Percentiles rank a stretch among this genome's conserved stretches.
Conservation (phyloP, 1,284 basidiomycete species). For the Ceratobasidium sp. region DNA sequence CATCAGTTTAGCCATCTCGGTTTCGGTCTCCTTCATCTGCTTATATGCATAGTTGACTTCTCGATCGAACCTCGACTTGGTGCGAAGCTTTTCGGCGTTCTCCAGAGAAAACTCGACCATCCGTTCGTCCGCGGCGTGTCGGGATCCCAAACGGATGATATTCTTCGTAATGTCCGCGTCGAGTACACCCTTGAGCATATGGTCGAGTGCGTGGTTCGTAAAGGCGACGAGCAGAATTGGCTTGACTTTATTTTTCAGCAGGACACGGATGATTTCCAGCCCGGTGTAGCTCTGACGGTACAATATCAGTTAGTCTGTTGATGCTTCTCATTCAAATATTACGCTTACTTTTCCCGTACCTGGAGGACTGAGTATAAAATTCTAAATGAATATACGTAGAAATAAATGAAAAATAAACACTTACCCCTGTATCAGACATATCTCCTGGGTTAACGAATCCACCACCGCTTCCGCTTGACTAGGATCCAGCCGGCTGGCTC, state of each 20-base stretch:
- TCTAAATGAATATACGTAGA: conserved; percentile 7
- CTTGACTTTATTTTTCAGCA: conserved; percentile 65
- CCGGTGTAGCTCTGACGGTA: conserved; percentile 75
- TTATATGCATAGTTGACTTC: conserved; percentile 56
- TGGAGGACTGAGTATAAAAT: conserved; percentile 64
- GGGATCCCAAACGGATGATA: conserved; percentile 74
- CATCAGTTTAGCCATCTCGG: conserved; percentile 65
- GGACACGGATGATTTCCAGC: conserved; percentile 72
- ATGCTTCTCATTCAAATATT: conserved; percentile 54
- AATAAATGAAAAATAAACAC: no score
- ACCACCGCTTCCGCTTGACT: conserved; percentile 78
- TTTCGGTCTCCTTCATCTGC: conserved; percentile 63
- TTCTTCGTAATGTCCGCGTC: conserved; percentile 71
- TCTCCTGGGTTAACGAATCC: conserved; percentile 69
- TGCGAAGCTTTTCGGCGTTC: conserved; percentile 50
- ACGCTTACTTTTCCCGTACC: conserved; percentile 79
- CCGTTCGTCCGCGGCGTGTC: conserved; percentile 67
- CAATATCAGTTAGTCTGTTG: no score
- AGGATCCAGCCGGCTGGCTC: conserved; percentile 68
- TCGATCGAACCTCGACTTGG: conserved; percentile 60
- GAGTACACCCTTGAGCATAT: conserved; percentile 72
- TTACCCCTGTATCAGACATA: conserved; percentile 79
- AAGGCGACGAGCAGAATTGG: conserved; percentile 78
- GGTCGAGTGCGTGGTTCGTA: conserved; percentile 82
- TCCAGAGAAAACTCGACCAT: conserved; percentile 71